Percentiles rank a stretch among this genome's conserved stretches.
Evolutionary conservation across 495 filamentous ascomycete species (phyloP).

Genomic region (Tirmania nivea): DNA sequence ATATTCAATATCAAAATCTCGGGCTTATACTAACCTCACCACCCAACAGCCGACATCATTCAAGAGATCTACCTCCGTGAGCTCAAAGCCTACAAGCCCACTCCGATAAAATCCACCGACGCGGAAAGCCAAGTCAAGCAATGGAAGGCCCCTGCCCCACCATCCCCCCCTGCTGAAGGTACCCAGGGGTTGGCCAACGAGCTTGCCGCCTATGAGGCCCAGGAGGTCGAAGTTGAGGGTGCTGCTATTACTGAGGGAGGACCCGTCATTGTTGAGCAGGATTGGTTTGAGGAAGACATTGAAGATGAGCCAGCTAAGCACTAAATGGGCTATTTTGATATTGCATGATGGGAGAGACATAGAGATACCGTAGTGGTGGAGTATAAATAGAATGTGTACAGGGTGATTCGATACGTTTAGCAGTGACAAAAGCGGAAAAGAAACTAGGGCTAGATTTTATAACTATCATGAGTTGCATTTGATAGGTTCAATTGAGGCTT

Average conservation of each 20-base stretch:
- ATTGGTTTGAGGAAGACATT: constrained; percentile 60
- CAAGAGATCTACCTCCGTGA: constrained; percentile 94
- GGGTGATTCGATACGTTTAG: too few relatives aligned
- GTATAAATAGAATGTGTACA: too few relatives aligned
- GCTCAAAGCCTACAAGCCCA: constrained; percentile 77
- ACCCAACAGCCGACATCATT: constrained; percentile 58
- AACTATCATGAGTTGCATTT: too few relatives aligned
- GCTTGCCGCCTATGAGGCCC: constrained; percentile 76
- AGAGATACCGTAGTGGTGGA: too few relatives aligned
- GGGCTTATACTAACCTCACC: constrained; percentile 35
- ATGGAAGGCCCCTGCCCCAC: constrained; percentile 57
- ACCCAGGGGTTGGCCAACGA: constrained; percentile 44
- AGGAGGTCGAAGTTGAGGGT: constrained; percentile 87
- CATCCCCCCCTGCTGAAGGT: constrained; percentile 53
- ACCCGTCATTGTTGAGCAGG: constrained; percentile 30
- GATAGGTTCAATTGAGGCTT: too few relatives aligned
- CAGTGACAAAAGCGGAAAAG: too few relatives aligned
- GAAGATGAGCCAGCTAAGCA: constrained; percentile 8
- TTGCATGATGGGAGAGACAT: too few relatives aligned
- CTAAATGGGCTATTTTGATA: not conserved
- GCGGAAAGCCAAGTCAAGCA: constrained; percentile 78
- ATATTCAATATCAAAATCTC: constrained; percentile 41
- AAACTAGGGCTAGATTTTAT: too few relatives aligned
- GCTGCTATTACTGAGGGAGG: constrained; percentile 31
- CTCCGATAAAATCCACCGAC: constrained; percentile 62